Conservation (phyloP, 2,329 filamentous ascomycete species). For the Fusarium longipes region DNA sequence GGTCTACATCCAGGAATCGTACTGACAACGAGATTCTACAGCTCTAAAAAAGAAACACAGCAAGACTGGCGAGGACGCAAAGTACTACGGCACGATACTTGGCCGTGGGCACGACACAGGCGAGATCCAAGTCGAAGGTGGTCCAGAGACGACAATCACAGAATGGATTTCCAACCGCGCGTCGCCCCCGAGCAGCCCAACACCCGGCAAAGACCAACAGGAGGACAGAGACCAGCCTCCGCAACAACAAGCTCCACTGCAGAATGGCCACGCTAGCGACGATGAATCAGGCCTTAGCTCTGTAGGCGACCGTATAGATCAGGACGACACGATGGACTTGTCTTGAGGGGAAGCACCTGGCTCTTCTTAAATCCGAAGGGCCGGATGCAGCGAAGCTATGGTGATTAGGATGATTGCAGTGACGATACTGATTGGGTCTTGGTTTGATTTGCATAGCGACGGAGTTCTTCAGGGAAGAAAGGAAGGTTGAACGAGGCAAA, state of each 20-base stretch:
- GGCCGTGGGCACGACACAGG: slow-evolving; percentile 78
- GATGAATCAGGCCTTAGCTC: slow-evolving; percentile 68
- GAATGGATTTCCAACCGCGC: slow-evolving; percentile 53
- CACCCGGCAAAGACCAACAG: slow-evolving; percentile 17
- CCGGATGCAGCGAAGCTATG: neutral
- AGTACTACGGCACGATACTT: slow-evolving; percentile 86
- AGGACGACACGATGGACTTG: slow-evolving; percentile 61
- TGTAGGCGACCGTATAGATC: slow-evolving; percentile 60
- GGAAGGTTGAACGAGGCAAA: slow-evolving; percentile 13
- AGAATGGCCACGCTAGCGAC: slow-evolving; percentile 47
- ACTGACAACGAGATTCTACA: slow-evolving; percentile 57
- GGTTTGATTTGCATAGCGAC: slow-evolving; percentile 46
- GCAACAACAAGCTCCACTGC: slow-evolving; percentile 27
- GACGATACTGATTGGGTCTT: slow-evolving; percentile 13
- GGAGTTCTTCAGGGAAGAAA: slow-evolving; percentile 42
- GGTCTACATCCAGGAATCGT: neutral
- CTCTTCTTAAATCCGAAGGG: neutral
- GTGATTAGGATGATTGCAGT: neutral
- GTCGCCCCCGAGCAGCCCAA: slow-evolving; percentile 23
- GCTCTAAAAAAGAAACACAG: slow-evolving; percentile 92
- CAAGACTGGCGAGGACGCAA: slow-evolving; percentile 86
- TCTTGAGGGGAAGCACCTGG: slow-evolving; percentile 43
- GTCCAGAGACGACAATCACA: slow-evolving; percentile 55
- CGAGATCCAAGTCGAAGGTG: slow-evolving; percentile 82
- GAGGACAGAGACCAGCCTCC: slow-evolving; percentile 9